Evolutionary conservation across 306 rosid genomes (phyloP).

Genomic region (Astragalus glycyphyllos): DNA sequence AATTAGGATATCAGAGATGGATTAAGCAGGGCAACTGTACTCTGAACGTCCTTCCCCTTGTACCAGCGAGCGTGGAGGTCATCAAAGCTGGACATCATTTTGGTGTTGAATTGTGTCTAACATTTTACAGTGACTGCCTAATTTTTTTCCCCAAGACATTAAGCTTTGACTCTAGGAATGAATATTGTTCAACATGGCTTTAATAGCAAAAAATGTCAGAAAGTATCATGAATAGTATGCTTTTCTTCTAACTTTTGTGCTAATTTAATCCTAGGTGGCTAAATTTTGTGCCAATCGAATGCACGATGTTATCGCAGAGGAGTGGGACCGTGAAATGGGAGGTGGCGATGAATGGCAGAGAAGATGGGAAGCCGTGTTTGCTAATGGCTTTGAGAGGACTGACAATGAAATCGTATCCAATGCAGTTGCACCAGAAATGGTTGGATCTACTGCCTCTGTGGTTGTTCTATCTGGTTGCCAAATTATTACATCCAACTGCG

Average conservation of each 20-base stretch:
- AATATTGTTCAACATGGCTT: neutral
- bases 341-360: slow-evolving; percentile 66
- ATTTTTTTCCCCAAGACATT: neutral
- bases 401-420: slow-evolving; percentile 62
- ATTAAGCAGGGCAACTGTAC: slow-evolving; percentile 29
- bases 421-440: slow-evolving; percentile 81
- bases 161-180: slow-evolving; percentile 1
- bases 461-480: slow-evolving; percentile 83
- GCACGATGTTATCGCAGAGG: slow-evolving; percentile 84
- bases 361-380: slow-evolving; percentile 79
- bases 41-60: slow-evolving; percentile 18
- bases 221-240: slow-evolving; percentile 17
- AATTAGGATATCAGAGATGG: slow-evolving; percentile 35
- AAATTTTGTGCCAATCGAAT: slow-evolving; percentile 80
- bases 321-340: slow-evolving; percentile 62
- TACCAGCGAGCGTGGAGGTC: slow-evolving; percentile 33
- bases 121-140: neutral
- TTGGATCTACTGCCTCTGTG: slow-evolving; percentile 88
- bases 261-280: slow-evolving; percentile 69
- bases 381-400: slow-evolving; percentile 71
- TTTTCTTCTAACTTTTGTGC: slow-evolving; percentile 40
- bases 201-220: slow-evolving; percentile 3
- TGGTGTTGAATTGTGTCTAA: slow-evolving; percentile 26
- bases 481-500: slow-evolving; percentile 87
- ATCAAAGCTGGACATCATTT: slow-evolving; percentile 7